phyloP scores from a whole-genome alignment of 371 early-diverging fungal genomes.

The Gilbertella persicaria region DNA sequence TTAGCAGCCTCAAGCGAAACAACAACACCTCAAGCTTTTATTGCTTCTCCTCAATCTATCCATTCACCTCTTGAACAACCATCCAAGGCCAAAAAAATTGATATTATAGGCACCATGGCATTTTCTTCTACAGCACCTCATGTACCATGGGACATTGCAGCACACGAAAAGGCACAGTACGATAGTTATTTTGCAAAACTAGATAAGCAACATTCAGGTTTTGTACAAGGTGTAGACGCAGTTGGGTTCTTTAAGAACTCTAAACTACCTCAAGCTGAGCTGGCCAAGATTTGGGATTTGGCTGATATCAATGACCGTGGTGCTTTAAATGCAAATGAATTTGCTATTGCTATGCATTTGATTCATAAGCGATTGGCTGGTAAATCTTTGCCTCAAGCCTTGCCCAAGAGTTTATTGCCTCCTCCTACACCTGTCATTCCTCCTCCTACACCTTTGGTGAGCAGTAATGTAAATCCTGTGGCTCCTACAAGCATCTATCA shows the following conservation, averaged over 20 bases:
- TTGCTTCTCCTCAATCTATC: conserved; percentile 18
- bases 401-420: conserved; percentile 62
- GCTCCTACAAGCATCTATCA: not conserved
- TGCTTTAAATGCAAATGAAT: conserved; percentile 82
- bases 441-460: not conserved
- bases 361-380: conserved; percentile 78
- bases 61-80: not conserved
- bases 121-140: conserved; percentile 25
- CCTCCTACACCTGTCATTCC: conserved; percentile 16
- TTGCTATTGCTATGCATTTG: conserved; percentile 94
- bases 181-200: conserved; percentile 72
- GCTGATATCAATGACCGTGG: conserved; percentile 80
- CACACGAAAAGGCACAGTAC: conserved; percentile 70
- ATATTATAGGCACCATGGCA: conserved; percentile 42
- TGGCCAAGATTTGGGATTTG: conserved; percentile 83
- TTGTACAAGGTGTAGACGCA: conserved; percentile 65
- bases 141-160: conserved; percentile 67
- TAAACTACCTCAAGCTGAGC: conserved; percentile 69
- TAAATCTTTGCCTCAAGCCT: conserved; percentile 63
- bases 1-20: conserved; percentile 11
- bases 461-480: not conserved
- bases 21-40: conserved; percentile 13
- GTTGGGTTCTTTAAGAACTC: conserved; percentile 86
- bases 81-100: conserved; percentile 31
- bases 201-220: conserved; percentile 48